These are phyloP conservation scores for Chimonanthus praecox DNA, from an alignment of 164 flowering plant species.

Conservation along the genomic window DNA sequence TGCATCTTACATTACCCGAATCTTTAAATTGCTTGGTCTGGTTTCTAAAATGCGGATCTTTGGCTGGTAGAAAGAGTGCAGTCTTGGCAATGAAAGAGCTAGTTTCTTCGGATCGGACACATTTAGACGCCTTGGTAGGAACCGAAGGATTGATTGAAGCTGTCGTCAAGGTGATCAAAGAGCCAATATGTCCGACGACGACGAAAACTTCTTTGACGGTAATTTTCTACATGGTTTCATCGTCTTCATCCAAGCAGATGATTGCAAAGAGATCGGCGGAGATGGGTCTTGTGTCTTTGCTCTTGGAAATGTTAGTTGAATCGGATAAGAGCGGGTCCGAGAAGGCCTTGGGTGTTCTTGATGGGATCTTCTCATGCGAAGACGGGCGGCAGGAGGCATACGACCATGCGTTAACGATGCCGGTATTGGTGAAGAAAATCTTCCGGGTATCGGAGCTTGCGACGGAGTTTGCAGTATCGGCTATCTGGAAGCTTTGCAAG, in stretches of 20 bases:
- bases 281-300: conserved; percentile 42
- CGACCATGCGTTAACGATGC: conserved; percentile 43
- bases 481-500: conserved; percentile 63
- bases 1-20: conserved; percentile 22
- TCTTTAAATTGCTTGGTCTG: conserved; percentile 42
- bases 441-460: conserved; percentile 59
- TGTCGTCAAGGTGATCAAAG: conserved; percentile 37
- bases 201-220: conserved; percentile 49
- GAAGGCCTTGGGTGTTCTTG: conserved; percentile 58
- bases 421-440: conserved; percentile 75
- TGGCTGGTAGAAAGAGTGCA: conserved; percentile 38
- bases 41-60: conserved; percentile 39
- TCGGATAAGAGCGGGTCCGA: conserved; percentile 54
- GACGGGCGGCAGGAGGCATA: conserved; percentile 36
- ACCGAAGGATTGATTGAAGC: conserved; percentile 42
- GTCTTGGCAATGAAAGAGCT: conserved; percentile 41
- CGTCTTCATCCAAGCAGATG: conserved; percentile 11
- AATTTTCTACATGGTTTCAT: conserved; percentile 39
- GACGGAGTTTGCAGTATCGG: conserved; percentile 57
- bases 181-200: conserved; percentile 51
- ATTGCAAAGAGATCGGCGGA: conserved; percentile 24
- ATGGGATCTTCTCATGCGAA: conserved; percentile 28
- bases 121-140: conserved; percentile 13
- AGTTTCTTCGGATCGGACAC: conserved; percentile 23
- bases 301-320: conserved; percentile 52